Evolutionary conservation across 2,329 filamentous ascomycete genomes (phyloP).

Genomic region (Periconia digitata): DNA sequence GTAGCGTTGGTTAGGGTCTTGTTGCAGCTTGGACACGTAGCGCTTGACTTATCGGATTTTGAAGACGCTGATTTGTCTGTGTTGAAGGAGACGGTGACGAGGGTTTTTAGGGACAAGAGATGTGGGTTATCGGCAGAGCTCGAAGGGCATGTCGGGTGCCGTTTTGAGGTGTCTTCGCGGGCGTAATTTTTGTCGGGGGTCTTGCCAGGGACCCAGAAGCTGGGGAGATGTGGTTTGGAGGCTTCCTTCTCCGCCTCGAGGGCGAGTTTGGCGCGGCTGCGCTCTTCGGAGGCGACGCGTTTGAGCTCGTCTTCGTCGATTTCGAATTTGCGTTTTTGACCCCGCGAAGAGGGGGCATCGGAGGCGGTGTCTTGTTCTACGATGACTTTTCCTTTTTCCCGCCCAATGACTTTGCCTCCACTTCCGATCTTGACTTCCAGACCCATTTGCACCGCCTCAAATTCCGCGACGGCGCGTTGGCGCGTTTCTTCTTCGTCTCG

Average conservation of each 20-base stretch:
- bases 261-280: slow-evolving; percentile 67
- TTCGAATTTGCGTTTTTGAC: slow-evolving; percentile 76
- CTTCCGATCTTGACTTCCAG: slow-evolving; percentile 44
- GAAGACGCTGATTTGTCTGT: slow-evolving; percentile 61
- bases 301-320: slow-evolving; percentile 76
- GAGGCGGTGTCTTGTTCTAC: slow-evolving; percentile 44
- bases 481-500: slow-evolving; percentile 69
- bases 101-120: slow-evolving; percentile 72
- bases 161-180: slow-evolving; percentile 54
- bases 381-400: slow-evolving; percentile 48
- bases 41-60: slow-evolving; percentile 49
- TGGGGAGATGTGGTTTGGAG: slow-evolving; percentile 70
- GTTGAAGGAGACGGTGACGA: slow-evolving; percentile 76
- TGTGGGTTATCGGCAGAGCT: slow-evolving; percentile 69
- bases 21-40: slow-evolving; percentile 81
- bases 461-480: slow-evolving; percentile 72
- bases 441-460: slow-evolving; percentile 80
- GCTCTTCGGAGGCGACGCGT: slow-evolving; percentile 69
- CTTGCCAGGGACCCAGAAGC: slow-evolving; percentile 90
- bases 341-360: slow-evolving; percentile 30
- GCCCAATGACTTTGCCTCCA: slow-evolving; percentile 43
- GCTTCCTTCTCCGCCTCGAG: slow-evolving; percentile 70
- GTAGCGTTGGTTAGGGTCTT: slow-evolving; percentile 81
- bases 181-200: slow-evolving; percentile 64
- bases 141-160: slow-evolving; percentile 74